These are phyloP conservation scores for Ceratobasidium sp. DNA, from an alignment of 1,284 basidiomycete species.

Conservation along the genomic window DNA sequence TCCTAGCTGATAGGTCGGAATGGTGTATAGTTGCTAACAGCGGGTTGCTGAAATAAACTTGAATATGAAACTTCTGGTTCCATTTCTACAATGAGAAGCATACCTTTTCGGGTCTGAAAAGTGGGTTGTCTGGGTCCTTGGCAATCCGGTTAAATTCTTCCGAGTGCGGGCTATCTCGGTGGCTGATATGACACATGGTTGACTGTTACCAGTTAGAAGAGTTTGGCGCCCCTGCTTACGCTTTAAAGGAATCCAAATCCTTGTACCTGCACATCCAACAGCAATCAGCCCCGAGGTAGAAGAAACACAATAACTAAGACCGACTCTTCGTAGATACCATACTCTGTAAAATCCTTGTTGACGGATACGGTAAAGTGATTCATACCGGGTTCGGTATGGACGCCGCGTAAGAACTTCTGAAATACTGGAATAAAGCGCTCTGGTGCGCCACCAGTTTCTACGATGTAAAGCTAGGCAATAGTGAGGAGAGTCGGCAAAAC, in stretches of 20 bases:
- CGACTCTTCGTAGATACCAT: slow-evolving; percentile 23
- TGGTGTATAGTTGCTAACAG: not conserved
- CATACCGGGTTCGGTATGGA: slow-evolving; percentile 17
- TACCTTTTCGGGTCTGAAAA: not conserved
- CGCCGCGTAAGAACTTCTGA: not conserved
- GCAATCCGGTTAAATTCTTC: not conserved
- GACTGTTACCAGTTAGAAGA: not conserved
- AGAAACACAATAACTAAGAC: not conserved
- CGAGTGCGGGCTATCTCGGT: slow-evolving; percentile 8
- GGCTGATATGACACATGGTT: not conserved
- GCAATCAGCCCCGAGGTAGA: not conserved
- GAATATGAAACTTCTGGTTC: not conserved
- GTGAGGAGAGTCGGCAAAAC: not conserved
- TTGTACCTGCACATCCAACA: not conserved
- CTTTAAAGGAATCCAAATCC: not conserved
- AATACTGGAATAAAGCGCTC: slow-evolving; percentile 1
- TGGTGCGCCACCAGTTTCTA: not conserved
- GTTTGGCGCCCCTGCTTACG: not conserved
- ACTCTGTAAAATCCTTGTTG: slow-evolving; percentile 19
- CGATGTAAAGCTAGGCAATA: not conserved
- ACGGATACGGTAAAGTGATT: slow-evolving; percentile 23
- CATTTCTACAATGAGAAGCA: not conserved
- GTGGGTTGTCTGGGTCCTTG: slow-evolving; percentile 1
- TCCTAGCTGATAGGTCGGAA: too few relatives aligned
- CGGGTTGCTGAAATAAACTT: not conserved